phyloP scores from a whole-genome alignment of 1,284 basidiomycete genomes.

The Boletus smithii region DNA sequence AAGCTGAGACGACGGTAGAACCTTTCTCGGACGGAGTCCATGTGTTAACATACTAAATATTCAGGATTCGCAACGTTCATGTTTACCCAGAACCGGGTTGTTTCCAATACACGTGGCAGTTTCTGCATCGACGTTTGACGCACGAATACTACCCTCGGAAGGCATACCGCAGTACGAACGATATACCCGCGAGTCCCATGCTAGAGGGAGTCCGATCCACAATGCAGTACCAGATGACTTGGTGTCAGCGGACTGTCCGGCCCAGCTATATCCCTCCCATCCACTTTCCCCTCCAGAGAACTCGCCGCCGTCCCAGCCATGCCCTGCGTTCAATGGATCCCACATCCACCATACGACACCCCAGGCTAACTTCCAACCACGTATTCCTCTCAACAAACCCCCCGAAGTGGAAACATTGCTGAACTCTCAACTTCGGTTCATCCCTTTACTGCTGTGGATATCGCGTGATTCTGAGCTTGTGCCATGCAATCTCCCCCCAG shows the following conservation, averaged over 20 bases:
- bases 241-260: too few relatives aligned
- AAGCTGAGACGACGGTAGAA: slow-evolving; percentile 16
- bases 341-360: not conserved
- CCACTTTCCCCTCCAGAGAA: not conserved
- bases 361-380: not conserved
- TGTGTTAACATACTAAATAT: slow-evolving; percentile 16
- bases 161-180: not conserved
- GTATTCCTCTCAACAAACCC: slow-evolving; percentile 23
- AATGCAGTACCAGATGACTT: too few relatives aligned
- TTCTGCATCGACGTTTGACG: not conserved
- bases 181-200: not conserved
- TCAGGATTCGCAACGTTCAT: slow-evolving; percentile 6
- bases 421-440: slow-evolving; percentile 10
- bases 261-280: not conserved
- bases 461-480: slow-evolving; percentile 19
- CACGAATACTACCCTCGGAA: not conserved
- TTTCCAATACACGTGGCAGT: not conserved
- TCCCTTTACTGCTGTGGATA: slow-evolving; percentile 30
- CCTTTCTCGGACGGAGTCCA: slow-evolving; percentile 5
- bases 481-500: slow-evolving; percentile 15
- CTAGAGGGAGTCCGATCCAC: not conserved
- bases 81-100: not conserved
- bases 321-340: not conserved
- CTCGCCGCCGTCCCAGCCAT: not conserved
- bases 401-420: slow-evolving; percentile 26